A percentile compares a stretch with the other conserved stretches of the same genome.
These are phyloP conservation scores for Sugiyamaella valdiviana DNA, from an alignment of 805 yeast species.

Conservation along the genomic window DNA sequence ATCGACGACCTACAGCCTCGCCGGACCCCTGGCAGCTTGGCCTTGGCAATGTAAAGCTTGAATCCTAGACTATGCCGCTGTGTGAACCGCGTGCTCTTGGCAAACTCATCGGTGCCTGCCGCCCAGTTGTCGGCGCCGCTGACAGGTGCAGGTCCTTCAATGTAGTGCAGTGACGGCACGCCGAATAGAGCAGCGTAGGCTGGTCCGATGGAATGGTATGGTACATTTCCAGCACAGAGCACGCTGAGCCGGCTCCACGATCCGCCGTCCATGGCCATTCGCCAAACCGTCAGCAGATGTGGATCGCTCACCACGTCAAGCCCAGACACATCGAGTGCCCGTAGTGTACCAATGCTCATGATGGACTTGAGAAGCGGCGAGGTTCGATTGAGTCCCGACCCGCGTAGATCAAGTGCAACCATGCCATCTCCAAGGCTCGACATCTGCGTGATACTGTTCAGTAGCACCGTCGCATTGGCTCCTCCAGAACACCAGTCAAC, in stretches of 20 bases:
- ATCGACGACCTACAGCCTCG: too few species aligned
- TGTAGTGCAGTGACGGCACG: constrained; percentile 5
- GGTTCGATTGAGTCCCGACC: neutral
- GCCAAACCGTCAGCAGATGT: constrained; percentile 12
- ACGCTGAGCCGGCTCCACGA: constrained; percentile 9
- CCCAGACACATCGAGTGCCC: constrained; percentile 16
- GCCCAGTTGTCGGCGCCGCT: constrained; percentile 37
- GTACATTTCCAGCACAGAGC: constrained; percentile 10
- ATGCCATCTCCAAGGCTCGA: neutral
- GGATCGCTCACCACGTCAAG: neutral
- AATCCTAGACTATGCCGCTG: constrained; percentile 7
- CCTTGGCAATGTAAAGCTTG: constrained; percentile 7
- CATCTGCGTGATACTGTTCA: neutral
- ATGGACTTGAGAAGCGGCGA: neutral
- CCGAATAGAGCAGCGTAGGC: constrained; percentile 2
- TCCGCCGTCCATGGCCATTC: constrained; percentile 10
- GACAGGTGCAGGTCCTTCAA: constrained; percentile 47
- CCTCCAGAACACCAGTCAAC: constrained; percentile 10
- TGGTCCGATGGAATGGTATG: neutral
- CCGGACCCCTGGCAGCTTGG: neutral
- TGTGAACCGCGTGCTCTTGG: constrained; percentile 10
- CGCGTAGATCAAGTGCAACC: constrained; percentile 12
- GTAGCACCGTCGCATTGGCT: neutral
- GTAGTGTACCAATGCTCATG: constrained; percentile 8
- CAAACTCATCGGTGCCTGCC: constrained; percentile 1